Base-by-base conservation (phyloP, 257 asterid genomes). In the Linaria vulgaris region DNA sequence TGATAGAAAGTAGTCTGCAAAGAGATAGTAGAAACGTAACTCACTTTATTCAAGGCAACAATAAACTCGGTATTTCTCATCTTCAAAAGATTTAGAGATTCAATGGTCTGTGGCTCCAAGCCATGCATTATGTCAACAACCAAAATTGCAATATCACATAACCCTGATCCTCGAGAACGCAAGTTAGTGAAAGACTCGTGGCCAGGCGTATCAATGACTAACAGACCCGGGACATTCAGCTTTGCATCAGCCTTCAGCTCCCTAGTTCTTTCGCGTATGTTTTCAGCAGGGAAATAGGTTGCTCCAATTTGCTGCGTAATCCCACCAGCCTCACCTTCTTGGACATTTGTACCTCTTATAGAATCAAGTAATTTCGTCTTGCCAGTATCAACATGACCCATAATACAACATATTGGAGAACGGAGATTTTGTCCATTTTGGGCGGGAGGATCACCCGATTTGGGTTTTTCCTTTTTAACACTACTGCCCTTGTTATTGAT, bases 261-360 rank as follows among this genome's bases (percentile, higher is more conserved):
- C 79, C 61, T 90, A 24, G 99, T 94, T 78, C 96, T 88, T 71
- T 94, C 97, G 15, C 97, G 91, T 67, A 94, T 90, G 78, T 94
- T 94, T 74, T 77, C 95, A 31, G 96, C 94, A 17, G 97, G 99
- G 74, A 94, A 88, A 76, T 94, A 94, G 34, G 99, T 94, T 4
- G 99, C 97, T 63, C 99, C 97, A 76, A 90, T 94, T 75, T 94
- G 99, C 72, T 94, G 97, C 17, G 97, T 94, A 72, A 88, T 90
- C 60, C 99, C 97, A 69, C 97, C 99, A 68, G 99, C 99, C 79
- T 94, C 99, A 27, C 99, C 99, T 82, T 88, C 99, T 83, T 94
- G 97, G 76, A 94, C 97, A 77, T 88, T 85, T 63, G 99, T 90
- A 41, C 99, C 95, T 72, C 99, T 76, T 70, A 94, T 88, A 79